Base-by-base conservation (phyloP, 2,329 filamentous ascomycete species). In the Xylaria multiplex region DNA sequence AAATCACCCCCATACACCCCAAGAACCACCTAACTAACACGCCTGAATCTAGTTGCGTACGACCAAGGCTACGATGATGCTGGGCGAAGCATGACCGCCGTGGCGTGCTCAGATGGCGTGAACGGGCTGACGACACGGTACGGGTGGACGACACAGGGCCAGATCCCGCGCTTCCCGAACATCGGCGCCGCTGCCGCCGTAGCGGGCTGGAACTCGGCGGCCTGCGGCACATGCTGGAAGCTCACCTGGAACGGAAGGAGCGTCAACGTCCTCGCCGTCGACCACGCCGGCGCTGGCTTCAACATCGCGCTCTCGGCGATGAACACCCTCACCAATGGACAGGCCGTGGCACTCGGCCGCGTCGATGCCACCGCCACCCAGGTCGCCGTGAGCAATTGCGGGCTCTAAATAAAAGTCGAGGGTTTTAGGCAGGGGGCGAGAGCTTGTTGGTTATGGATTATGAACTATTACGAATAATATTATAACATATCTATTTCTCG, bases 1-100 rank as follows among this genome's bases (percentile, higher is more conserved):
- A 14, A 16, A 24, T 9, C 14, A 30, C 27, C 7, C 3, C 32
- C 8, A 35, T 24, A 22, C 22, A 19, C 27, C 42, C 22, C 7
- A 4, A 14, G 27, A 43, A 37, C 6, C 8, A n/a, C 14, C 27
- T 27, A 55, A 50, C 64, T 73, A 69, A 74, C 70, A 66, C 6
- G 3, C 59, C 6, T 71, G n/a, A 59, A 37, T 30, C 78, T 74
- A 77, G 90, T 93, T 74, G 90, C 89, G 70, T 95, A 90, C 79
- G 91, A 94, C 80, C 79, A 81, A 22, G 88, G 85, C 75, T 96
- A 92, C 80, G 91, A 94, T 75, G 81, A 90, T 69, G 77, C 76
- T 52, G 70, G 71, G 66, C 85, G 88, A 64, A 82, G 85, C 50
- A 77, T 94, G 61, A 82, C 79, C 40, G 77, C 74, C 5, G 84